Evolutionary conservation across 148 eudicot species (phyloP).

Genomic region (Diospyros lotus): DNA sequence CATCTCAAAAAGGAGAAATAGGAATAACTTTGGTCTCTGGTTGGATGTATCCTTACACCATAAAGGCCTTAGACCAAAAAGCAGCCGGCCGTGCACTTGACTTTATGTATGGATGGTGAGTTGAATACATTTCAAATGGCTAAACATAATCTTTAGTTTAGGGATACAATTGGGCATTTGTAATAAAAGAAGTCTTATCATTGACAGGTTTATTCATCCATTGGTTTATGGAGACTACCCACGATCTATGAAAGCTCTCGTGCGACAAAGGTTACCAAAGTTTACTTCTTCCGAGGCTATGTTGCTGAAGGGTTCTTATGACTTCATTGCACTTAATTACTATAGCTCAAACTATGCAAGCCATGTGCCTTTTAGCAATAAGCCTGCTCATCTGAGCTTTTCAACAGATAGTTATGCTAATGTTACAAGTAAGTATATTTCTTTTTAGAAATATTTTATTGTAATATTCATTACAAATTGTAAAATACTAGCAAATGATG

Average conservation of each 20-base stretch:
- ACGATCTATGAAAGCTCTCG: neutral
- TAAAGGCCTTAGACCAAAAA: slow-evolving; percentile 8
- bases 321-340: slow-evolving; percentile 1
- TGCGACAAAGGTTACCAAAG: neutral
- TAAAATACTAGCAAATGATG: no score
- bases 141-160: neutral
- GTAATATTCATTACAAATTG: neutral
- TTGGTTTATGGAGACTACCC: no score
- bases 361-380: neutral
- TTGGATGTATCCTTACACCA: slow-evolving; percentile 42
- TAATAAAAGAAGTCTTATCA: no score
- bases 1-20: slow-evolving; percentile 45
- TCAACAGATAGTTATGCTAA: neutral
- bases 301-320: neutral
- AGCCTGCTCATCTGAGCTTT: neutral
- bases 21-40: slow-evolving; percentile 40
- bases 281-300: neutral
- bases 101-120: slow-evolving; percentile 60
- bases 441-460: neutral
- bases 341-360: neutral
- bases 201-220: no score
- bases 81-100: slow-evolving; percentile 46
- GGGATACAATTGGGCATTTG: no score
- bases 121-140: neutral
- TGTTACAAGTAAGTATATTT: neutral